These are phyloP conservation scores for Oryza glaberrima DNA, from an alignment of 176 grass and related monocot species.

Conservation along the genomic window DNA sequence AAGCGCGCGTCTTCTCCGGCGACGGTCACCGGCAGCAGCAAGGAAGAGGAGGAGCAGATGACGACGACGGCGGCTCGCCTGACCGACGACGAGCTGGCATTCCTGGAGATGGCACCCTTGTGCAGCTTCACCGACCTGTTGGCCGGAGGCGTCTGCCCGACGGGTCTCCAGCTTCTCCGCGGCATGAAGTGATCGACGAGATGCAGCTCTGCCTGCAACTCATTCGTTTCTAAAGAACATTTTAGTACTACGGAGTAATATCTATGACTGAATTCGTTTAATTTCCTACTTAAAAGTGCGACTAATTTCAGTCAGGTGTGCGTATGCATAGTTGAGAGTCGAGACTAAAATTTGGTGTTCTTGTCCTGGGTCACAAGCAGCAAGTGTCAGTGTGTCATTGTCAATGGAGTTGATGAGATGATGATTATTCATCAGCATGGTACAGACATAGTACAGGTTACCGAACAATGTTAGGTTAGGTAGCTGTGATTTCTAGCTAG, in stretches of 20 bases:
- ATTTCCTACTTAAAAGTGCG: too few species aligned
- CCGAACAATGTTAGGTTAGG: too few species aligned
- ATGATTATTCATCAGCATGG: too few species aligned
- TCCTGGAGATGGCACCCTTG: conserved; percentile 28
- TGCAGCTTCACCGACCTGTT: conserved; percentile 50
- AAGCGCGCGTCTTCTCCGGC: not conserved
- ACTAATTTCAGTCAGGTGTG: not conserved
- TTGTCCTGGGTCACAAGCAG: too few species aligned
- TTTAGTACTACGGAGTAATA: too few species aligned
- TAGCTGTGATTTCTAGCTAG: too few species aligned
- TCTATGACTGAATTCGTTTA: too few species aligned
- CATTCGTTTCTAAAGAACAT: not conserved
- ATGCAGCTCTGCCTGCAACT: not conserved
- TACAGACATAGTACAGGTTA: too few species aligned
- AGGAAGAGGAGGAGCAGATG: not conserved
- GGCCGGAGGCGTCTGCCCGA: conserved; percentile 5
- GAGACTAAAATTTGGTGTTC: too few species aligned
- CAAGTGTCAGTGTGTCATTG: too few species aligned
- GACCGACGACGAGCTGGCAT: conserved; percentile 50
- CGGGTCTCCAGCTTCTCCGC: not conserved
- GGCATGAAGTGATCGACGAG: conserved; percentile 18
- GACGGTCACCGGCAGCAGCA: not conserved
- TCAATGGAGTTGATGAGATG: too few species aligned
- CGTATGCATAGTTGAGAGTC: not conserved
- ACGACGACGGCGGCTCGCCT: conserved; percentile 1